phyloP scores from a whole-genome alignment of 805 yeast genomes.

The Yamadazyma ubonensis region DNA sequence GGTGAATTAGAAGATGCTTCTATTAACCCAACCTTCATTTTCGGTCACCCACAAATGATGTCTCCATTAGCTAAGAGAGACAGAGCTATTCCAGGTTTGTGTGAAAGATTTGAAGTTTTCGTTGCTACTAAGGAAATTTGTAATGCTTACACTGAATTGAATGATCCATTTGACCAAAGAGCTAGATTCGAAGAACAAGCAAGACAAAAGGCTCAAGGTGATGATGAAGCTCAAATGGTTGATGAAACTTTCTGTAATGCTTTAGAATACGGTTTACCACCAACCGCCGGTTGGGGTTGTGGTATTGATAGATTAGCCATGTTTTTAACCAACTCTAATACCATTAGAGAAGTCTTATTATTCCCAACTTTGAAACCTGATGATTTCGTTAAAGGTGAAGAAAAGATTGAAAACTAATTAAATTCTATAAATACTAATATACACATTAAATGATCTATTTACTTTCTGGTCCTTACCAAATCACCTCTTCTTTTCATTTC shows the following conservation, averaged over 20 bases:
- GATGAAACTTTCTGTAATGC: constrained; percentile 98
- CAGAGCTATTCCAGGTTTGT: constrained; percentile 87
- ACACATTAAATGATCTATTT: constrained; percentile 1
- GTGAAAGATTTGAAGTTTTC: constrained; percentile 97
- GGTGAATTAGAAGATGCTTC: constrained; percentile 95
- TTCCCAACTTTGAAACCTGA: constrained; percentile 99
- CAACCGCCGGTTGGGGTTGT: constrained; percentile 99
- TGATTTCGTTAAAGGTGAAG: constrained; percentile 40
- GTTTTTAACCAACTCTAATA: constrained; percentile 95
- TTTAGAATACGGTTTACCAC: constrained; percentile 96
- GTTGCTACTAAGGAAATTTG: constrained; percentile 98
- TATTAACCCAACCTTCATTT: constrained; percentile 95
- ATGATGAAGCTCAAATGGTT: constrained; percentile 95
- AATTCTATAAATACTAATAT: constrained; percentile 3
- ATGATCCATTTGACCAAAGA: constrained; percentile 98
- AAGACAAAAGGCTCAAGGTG: constrained; percentile 97
- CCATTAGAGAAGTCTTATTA: constrained; percentile 94
- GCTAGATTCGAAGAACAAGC: constrained; percentile 98
- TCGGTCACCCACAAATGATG: constrained; percentile 99
- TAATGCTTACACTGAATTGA: constrained; percentile 98
- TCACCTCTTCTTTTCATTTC: constrained; percentile 79
- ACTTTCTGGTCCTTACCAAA: constrained; percentile 16
- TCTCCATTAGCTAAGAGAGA: constrained; percentile 97
- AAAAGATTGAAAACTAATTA: constrained; percentile 18
- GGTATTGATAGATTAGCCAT: constrained; percentile 98